These are phyloP conservation scores for Lotmaria passim DNA, from an alignment of 208 protist species.

Conservation along the genomic window DNA sequence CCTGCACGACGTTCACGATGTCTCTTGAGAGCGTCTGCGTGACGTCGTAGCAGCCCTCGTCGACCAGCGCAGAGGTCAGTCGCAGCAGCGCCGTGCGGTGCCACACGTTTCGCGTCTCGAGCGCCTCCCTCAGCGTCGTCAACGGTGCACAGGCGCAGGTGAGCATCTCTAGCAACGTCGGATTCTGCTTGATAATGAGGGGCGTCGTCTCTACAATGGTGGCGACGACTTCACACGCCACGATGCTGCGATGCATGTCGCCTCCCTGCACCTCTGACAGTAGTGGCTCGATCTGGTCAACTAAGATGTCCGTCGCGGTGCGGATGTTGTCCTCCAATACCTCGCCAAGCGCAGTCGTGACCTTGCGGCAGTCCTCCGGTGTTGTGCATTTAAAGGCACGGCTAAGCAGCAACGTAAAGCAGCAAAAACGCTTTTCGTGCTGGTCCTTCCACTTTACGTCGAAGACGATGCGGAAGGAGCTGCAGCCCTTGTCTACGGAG, in stretches of 20 bases:
- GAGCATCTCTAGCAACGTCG: conserved; percentile 70
- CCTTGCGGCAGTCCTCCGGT: conserved; percentile 44
- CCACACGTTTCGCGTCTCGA: conserved; percentile 65
- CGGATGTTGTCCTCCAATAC: conserved; percentile 81
- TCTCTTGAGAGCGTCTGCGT: conserved; percentile 45
- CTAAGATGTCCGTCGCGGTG: conserved; percentile 72
- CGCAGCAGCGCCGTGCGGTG: conserved; percentile 63
- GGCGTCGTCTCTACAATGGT: conserved; percentile 63
- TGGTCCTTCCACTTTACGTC: conserved; percentile 80
- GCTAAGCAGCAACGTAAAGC: conserved; percentile 59
- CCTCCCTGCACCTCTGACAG: conserved; percentile 25
- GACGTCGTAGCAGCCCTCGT: conserved; percentile 79
- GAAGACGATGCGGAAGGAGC: conserved; percentile 76
- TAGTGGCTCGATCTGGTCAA: conserved; percentile 44
- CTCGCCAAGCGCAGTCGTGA: conserved; percentile 51
- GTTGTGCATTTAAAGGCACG: conserved; percentile 55
- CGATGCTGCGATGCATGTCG: conserved; percentile 42
- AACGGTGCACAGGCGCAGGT: conserved; percentile 52
- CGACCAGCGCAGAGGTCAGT: conserved; percentile 68
- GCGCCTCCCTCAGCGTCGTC: conserved; percentile 54
- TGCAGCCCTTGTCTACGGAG: conserved; percentile 72
- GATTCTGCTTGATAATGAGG: conserved; percentile 72
- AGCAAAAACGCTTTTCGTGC: conserved; percentile 77
- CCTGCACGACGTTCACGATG: conserved; percentile 48
- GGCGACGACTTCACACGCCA: conserved; percentile 70